A percentile compares a stretch with the other conserved stretches of the same genome.
phyloP scores from a whole-genome alignment of 164 flowering plant genomes.

The Berberis vulgaris region DNA sequence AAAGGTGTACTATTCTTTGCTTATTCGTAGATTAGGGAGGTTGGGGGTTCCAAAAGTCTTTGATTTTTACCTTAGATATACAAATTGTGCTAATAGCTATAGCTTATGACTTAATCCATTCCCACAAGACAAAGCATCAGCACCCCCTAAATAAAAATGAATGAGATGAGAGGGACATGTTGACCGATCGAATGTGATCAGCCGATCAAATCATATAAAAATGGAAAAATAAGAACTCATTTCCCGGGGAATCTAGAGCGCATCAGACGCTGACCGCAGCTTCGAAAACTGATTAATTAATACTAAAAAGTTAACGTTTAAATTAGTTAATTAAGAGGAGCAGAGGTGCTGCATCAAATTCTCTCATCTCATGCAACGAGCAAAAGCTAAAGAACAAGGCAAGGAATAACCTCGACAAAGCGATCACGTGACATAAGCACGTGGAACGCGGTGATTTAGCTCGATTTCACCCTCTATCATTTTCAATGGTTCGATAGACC shows the following conservation, averaged over 20 bases:
- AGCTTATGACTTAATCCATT: too few relatives aligned
- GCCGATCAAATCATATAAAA: not conserved
- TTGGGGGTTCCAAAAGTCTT: too few relatives aligned
- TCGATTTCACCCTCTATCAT: not conserved
- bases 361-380: not conserved
- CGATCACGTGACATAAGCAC: constrained; percentile 43
- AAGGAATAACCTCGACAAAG: constrained; percentile 2
- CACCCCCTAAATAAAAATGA: too few relatives aligned
- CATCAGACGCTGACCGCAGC: constrained; percentile 74
- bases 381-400: not conserved
- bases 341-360: not conserved
- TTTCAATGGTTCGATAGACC: not conserved
- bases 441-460: constrained; percentile 24
- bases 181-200: constrained; percentile 25
- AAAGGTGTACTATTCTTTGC: too few relatives aligned
- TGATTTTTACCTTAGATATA: too few relatives aligned
- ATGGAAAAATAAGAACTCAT: constrained; percentile 4
- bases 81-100: too few relatives aligned
- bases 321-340: too few relatives aligned
- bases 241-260: constrained; percentile 74
- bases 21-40: too few relatives aligned
- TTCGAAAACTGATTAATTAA: constrained; percentile 28
- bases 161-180: constrained; percentile 21
- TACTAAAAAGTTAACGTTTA: not conserved
- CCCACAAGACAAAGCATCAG: too few relatives aligned